Percentiles rank a stretch among this genome's conserved stretches.
Evolutionary conservation across 768 basidiomycete species (phyloP).

Genomic region (Rhizopogon vinicolor): DNA sequence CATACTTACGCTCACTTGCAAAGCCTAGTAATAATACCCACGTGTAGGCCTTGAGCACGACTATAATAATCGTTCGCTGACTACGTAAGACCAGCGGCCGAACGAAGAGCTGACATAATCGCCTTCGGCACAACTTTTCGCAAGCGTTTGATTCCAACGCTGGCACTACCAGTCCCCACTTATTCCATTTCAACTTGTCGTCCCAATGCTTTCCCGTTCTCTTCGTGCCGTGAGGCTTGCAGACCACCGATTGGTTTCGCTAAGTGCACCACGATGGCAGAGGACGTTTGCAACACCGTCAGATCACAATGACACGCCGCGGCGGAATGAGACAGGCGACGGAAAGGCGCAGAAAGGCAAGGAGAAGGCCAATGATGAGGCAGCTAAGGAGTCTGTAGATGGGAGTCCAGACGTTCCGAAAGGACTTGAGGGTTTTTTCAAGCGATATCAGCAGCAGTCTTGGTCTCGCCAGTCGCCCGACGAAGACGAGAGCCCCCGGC

Average conservation of each 20-base stretch:
- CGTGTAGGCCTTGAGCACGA: neutral
- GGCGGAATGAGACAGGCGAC: slow-evolving; percentile 25
- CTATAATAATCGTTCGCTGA: neutral
- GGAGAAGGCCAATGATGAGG: slow-evolving; percentile 29
- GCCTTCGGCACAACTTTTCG: neutral
- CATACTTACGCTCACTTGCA: neutral
- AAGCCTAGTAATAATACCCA: neutral
- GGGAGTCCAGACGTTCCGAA: slow-evolving; percentile 46
- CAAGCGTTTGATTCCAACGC: neutral
- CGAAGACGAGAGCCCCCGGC: slow-evolving; percentile 28
- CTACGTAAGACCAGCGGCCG: neutral
- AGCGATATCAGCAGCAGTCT: slow-evolving; percentile 48
- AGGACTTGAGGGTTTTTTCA: slow-evolving; percentile 76
- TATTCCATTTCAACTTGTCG: neutral
- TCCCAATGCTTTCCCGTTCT: slow-evolving; percentile 58
- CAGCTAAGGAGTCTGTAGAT: slow-evolving; percentile 27
- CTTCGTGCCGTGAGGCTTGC: slow-evolving; percentile 48
- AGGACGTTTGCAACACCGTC: slow-evolving; percentile 50
- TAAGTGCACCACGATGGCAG: slow-evolving; percentile 24
- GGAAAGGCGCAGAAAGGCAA: slow-evolving; percentile 28
- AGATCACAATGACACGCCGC: slow-evolving; percentile 18
- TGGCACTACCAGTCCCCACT: neutral
- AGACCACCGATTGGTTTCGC: slow-evolving; percentile 34
- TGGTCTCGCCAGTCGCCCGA: slow-evolving; percentile 23
- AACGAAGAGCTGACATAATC: slow-evolving; percentile 5